These are phyloP conservation scores for Asclepias syriaca DNA, from an alignment of 257 asterid genomes.

Conservation along the genomic window DNA sequence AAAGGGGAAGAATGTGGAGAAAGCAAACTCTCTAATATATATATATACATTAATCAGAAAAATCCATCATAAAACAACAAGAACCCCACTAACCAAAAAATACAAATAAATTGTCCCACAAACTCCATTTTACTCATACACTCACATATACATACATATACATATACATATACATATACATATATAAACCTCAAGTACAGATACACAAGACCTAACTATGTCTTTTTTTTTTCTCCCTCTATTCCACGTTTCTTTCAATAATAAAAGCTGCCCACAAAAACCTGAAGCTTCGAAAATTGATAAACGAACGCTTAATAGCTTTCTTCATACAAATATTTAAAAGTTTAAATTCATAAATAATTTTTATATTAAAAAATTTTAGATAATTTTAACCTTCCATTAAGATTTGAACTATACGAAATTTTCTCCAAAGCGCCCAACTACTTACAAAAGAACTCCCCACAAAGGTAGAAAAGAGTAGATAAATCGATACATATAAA, in stretches of 20 bases:
- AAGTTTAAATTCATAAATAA: too few species aligned
- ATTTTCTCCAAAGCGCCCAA: too few species aligned
- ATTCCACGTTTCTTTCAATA: not conserved
- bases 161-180: too few species aligned
- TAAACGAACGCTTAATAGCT: too few species aligned
- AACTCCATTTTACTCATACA: conserved; percentile 10
- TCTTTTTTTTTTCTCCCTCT: not conserved
- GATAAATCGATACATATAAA: conserved; percentile 8
- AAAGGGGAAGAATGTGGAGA: conserved; percentile 34
- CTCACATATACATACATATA: too few species aligned
- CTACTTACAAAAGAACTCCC: too few species aligned
- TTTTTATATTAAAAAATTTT: too few species aligned
- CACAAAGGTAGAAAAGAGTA: not conserved
- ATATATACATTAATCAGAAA: too few species aligned
- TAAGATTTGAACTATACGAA: too few species aligned
- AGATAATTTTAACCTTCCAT: too few species aligned
- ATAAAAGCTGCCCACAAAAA: conserved; percentile 1
- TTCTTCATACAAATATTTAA: too few species aligned
- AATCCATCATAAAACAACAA: conserved; percentile 13
- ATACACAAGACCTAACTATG: conserved; percentile 26
- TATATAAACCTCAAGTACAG: conserved; percentile 16
- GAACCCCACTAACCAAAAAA: conserved; percentile 20
- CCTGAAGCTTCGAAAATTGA: too few species aligned
- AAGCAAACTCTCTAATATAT: conserved; percentile 26
- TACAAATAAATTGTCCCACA: conserved; percentile 9